These are phyloP conservation scores for Pseudocercospora musae DNA, from an alignment of 2,329 filamentous ascomycete genomes.

Conservation along the genomic window DNA sequence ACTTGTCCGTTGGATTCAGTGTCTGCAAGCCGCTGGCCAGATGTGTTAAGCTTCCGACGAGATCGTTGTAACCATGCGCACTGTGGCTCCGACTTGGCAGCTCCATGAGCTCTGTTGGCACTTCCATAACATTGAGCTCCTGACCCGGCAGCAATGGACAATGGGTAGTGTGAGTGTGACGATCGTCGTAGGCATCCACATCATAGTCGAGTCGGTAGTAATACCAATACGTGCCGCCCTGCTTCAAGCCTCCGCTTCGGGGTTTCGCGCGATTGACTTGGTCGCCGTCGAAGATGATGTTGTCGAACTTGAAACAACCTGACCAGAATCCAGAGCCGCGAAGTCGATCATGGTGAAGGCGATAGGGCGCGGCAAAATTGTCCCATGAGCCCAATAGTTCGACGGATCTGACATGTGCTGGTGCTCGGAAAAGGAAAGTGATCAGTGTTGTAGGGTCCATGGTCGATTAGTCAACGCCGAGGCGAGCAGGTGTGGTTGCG, in stretches of 20 bases:
- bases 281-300: slow-evolving; percentile 79
- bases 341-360: slow-evolving; percentile 75
- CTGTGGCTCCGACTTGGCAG: slow-evolving; percentile 29
- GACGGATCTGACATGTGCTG: slow-evolving; percentile 63
- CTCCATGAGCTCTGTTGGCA: slow-evolving; percentile 62
- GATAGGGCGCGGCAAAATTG: slow-evolving; percentile 77
- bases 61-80: slow-evolving; percentile 25
- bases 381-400: slow-evolving; percentile 91
- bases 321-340: slow-evolving; percentile 76
- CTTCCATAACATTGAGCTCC: slow-evolving; percentile 75
- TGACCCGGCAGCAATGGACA: slow-evolving; percentile 90
- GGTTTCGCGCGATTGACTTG: slow-evolving; percentile 50
- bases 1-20: slow-evolving; percentile 30
- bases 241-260: slow-evolving; percentile 77
- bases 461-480: slow-evolving; percentile 6
- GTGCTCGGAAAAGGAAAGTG: slow-evolving; percentile 38
- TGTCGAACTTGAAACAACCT: slow-evolving; percentile 78
- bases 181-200: slow-evolving; percentile 70
- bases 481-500: not conserved
- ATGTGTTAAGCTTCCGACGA: slow-evolving; percentile 24
- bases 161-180: slow-evolving; percentile 68
- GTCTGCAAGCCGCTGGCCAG: slow-evolving; percentile 22
- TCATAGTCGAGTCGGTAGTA: slow-evolving; percentile 87
- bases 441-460: slow-evolving; percentile 39
- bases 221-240: slow-evolving; percentile 94